Percentiles rank a stretch among this genome's conserved stretches.
These are phyloP conservation scores for Pseudocercospora macadamiae DNA, from an alignment of 2,329 filamentous ascomycete species.

Conservation along the genomic window DNA sequence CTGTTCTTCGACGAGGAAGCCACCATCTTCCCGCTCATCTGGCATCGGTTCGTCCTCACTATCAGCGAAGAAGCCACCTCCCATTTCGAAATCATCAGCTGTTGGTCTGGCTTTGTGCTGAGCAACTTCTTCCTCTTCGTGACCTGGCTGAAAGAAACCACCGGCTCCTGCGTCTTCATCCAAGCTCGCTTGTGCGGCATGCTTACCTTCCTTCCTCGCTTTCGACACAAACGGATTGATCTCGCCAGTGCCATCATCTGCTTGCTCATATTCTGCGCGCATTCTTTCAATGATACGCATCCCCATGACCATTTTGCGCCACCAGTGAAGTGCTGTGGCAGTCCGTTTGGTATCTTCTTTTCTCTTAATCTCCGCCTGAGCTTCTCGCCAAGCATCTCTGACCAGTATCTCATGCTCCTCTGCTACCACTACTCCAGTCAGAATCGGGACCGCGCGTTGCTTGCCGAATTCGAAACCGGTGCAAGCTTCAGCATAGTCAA, in stretches of 20 bases:
- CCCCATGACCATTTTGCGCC: conserved; percentile 87
- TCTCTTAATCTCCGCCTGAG: conserved; percentile 73
- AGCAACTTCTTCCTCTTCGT: conserved; percentile 39
- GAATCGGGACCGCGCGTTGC: conserved; percentile 88
- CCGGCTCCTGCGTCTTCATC: conserved; percentile 39
- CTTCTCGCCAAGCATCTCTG: conserved; percentile 72
- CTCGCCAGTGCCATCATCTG: conserved; percentile 45
- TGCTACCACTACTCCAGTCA: conserved; percentile 87
- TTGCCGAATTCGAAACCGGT: conserved; percentile 96
- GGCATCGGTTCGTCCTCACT: conserved; percentile 30
- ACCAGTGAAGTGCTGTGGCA: conserved; percentile 72
- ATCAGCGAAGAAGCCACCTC: conserved; percentile 35
- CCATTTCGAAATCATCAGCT: conserved; percentile 24
- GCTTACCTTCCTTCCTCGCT: conserved; percentile 30
- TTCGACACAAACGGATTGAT: conserved; percentile 57
- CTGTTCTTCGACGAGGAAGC: conserved; percentile 44
- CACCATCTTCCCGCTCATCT: conserved; percentile 42
- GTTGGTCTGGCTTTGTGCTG: conserved; percentile 31
- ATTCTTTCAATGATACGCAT: conserved; percentile 80
- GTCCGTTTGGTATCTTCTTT: conserved; percentile 84
- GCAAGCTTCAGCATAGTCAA: conserved; percentile 92
- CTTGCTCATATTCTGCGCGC: conserved; percentile 68
- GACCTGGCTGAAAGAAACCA: conserved; percentile 47
- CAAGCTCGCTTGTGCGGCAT: conserved; percentile 15
- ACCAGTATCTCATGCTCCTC: conserved; percentile 75